Evolutionary conservation across 306 rosid species (phyloP).

Genomic region (Sindora glabra): DNA sequence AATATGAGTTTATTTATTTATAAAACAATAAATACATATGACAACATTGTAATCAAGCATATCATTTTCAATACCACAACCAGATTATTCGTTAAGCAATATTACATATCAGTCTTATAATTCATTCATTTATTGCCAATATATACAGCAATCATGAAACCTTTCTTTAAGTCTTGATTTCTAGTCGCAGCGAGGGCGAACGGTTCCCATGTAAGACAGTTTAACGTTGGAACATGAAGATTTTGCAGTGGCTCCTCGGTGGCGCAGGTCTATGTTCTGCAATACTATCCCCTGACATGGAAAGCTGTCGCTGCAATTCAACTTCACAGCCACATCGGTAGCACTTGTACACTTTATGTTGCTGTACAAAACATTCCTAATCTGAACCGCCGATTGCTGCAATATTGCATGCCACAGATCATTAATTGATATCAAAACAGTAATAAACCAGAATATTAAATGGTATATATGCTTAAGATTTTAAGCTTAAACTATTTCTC

Average conservation of each 20-base stretch:
- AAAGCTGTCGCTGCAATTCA: conserved; percentile 59
- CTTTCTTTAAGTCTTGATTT: neutral
- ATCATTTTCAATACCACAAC: no score
- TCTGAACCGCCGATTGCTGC: conserved; percentile 49
- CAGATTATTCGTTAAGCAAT: no score
- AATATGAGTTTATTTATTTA: no score
- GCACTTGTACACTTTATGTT: conserved; percentile 71
- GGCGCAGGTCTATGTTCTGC: conserved; percentile 33
- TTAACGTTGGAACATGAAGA: conserved; percentile 46
- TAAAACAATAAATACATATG: no score
- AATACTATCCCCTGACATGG: conserved; percentile 47
- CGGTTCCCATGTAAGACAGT: conserved; percentile 20
- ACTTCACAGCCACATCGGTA: conserved; percentile 44
- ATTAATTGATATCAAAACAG: neutral
- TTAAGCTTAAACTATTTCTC: no score
- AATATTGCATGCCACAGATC: neutral
- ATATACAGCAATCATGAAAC: neutral
- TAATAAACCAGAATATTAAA: no score
- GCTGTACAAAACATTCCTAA: conserved; percentile 54
- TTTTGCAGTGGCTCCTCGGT: conserved; percentile 5
- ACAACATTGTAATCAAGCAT: no score
- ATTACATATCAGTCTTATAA: no score
- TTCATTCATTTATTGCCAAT: no score
- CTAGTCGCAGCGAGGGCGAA: conserved; percentile 42
- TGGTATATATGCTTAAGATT: no score